Evolutionary conservation across 768 basidiomycete genomes (phyloP).

Genomic region (Podaxis sp.): DNA sequence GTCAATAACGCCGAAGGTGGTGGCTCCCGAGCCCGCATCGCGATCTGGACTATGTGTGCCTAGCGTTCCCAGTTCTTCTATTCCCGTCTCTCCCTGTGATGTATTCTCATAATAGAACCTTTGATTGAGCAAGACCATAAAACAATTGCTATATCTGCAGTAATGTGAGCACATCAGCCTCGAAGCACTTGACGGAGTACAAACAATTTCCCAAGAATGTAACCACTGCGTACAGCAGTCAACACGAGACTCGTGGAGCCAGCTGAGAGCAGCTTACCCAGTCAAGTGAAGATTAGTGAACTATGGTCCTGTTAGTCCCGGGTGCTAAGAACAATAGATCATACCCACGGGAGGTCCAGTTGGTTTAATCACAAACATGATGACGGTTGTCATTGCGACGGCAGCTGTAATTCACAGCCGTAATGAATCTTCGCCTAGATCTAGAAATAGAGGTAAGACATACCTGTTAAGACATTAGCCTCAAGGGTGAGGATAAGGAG

Average conservation of each 20-base stretch:
- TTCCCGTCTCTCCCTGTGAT: background rate
- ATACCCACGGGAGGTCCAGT: conserved; percentile 9
- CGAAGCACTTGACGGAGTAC: background rate
- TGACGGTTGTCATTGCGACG: background rate
- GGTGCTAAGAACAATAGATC: background rate
- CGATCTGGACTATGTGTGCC: background rate
- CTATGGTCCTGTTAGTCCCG: background rate
- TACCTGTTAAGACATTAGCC: conserved; percentile 4
- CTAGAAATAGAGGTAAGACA: background rate
- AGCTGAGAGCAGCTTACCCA: background rate
- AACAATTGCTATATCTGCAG: conserved; percentile 10
- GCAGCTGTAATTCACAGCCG: background rate
- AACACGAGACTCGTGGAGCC: background rate
- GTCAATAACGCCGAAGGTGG: no score
- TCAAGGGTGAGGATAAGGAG: conserved; percentile 3
- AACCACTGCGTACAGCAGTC: background rate
- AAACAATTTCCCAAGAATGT: conserved; percentile 6
- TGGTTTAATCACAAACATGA: conserved; percentile 1
- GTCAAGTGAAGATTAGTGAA: conserved; percentile 1
- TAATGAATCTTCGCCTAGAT: no score
- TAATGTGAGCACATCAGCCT: background rate
- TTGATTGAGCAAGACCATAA: conserved; percentile 13
- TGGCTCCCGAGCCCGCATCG: background rate
- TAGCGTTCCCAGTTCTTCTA: background rate
- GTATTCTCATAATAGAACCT: background rate